Evolutionary conservation across 1,284 basidiomycete genomes (phyloP).

Genomic region (Termitomyces sp.): DNA sequence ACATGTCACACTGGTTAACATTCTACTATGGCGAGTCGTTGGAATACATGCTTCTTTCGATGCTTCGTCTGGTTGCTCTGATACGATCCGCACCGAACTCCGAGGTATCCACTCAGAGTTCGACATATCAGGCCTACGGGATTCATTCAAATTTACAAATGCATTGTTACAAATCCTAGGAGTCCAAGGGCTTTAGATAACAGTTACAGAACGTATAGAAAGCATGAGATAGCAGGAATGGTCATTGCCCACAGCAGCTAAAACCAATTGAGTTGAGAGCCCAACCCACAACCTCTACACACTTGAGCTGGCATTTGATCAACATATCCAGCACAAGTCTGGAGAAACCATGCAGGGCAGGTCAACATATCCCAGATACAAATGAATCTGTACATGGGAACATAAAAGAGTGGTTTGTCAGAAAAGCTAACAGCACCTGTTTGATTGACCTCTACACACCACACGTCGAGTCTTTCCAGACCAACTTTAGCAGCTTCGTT

Average conservation of each 20-base stretch:
- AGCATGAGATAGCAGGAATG: not conserved
- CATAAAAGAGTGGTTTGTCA: not conserved
- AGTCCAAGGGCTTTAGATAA: not conserved
- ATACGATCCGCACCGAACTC: not conserved
- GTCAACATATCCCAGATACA: conserved; percentile 1
- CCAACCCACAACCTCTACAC: conserved; percentile 48
- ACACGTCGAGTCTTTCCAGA: conserved; percentile 44
- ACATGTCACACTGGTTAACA: conserved; percentile 1
- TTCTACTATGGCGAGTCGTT: conserved; percentile 1
- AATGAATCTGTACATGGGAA: not conserved
- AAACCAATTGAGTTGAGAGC: conserved; percentile 6
- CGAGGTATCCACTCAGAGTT: not conserved
- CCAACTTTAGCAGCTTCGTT: conserved; percentile 66
- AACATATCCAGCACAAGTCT: conserved; percentile 46
- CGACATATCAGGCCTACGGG: not conserved
- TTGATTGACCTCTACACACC: conserved; percentile 23
- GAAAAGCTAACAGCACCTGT: not conserved
- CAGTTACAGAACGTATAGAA: not conserved
- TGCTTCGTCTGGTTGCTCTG: not conserved
- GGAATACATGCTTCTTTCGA: not conserved
- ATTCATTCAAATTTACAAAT: not conserved
- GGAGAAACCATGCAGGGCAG: conserved; percentile 45
- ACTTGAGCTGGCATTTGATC: conserved; percentile 38
- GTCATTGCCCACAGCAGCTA: not conserved
- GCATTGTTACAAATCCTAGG: not conserved